phyloP scores from a whole-genome alignment of 305 asterid genomes.

The Ilex paraguariensis region DNA sequence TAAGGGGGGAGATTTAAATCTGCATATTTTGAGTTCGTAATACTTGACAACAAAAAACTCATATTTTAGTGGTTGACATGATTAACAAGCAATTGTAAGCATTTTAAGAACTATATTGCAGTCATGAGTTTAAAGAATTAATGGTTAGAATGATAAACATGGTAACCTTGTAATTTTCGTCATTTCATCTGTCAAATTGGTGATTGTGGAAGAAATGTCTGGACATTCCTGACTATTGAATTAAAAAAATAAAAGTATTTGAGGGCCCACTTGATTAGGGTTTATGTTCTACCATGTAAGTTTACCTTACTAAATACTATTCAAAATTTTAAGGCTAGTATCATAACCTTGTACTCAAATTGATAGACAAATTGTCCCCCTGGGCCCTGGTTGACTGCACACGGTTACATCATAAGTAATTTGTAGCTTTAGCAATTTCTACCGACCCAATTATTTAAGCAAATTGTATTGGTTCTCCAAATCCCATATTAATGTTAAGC shows the following conservation, averaged over 20 bases:
- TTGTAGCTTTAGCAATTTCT: slow-evolving; percentile 3
- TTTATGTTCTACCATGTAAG: slow-evolving; percentile 34
- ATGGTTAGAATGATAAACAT: too few species aligned
- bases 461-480: slow-evolving; percentile 8
- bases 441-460: slow-evolving; percentile 3
- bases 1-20: too few species aligned
- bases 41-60: too few species aligned
- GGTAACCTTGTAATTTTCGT: too few species aligned
- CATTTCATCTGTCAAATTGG: too few species aligned
- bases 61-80: too few species aligned
- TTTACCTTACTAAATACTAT: slow-evolving; percentile 29
- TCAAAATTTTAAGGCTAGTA: background rate
- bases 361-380: slow-evolving; percentile 47
- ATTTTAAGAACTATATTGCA: too few species aligned
- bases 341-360: slow-evolving; percentile 27
- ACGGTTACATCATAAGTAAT: slow-evolving; percentile 21
- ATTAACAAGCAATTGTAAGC: too few species aligned
- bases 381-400: slow-evolving; percentile 50
- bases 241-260: background rate
- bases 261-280: slow-evolving; percentile 30
- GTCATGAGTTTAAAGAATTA: too few species aligned
- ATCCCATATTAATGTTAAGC: background rate
- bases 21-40: too few species aligned
- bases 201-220: too few species aligned
- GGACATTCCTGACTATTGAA: too few species aligned